Base-by-base conservation (phyloP, 345 rosid species). In the Eucalyptus rudis region DNA sequence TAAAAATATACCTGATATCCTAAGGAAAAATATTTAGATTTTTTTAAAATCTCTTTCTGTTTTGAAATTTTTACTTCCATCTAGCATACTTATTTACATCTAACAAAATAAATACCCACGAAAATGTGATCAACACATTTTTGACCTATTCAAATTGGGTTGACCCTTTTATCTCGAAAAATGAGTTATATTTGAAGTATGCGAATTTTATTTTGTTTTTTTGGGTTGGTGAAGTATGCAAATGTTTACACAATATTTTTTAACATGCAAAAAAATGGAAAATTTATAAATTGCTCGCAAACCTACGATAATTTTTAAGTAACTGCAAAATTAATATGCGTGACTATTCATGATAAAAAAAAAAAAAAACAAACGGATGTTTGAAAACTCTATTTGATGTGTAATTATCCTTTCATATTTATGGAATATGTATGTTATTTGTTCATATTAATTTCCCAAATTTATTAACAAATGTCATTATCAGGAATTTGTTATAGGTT, bases 281-380 rank as follows among this genome's bases (percentile, higher is more conserved):
- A 68, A 16, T 17, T 68, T 8, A 33, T 71, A 36, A 33, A 71
- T 36, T 71, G 81, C 13, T 36, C 0, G 7, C 44, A 71, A 71
- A 33, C 13, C 44, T 17, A 68, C 0, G 2, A 31, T 68, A 68
- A 17, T 3, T 68, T 68, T 33, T 17, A 68, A 68, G 20, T 66
- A 31, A 31, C 11, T 3, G 8, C 25, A 17, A 68, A 68, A 33
- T 19, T 33, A 33, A 11, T 33, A 16, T 33, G 7, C 25, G 0
- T 0, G 0, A 9, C 44, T 33, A 5, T 3, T 9, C 24, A 19
- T 17, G 44, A 17, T 33, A 9, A 33, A 33, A n/a, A n/a, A n/a
- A 33, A 33, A 9, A 33, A 33, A 68, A 1, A 68, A 68, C 6
- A 33, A 33, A 33, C 0, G 6, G 44, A 68, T 5, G 40, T 68